Conservation (phyloP, 1,284 basidiomycete genomes). For the Leccinum insolens region DNA sequence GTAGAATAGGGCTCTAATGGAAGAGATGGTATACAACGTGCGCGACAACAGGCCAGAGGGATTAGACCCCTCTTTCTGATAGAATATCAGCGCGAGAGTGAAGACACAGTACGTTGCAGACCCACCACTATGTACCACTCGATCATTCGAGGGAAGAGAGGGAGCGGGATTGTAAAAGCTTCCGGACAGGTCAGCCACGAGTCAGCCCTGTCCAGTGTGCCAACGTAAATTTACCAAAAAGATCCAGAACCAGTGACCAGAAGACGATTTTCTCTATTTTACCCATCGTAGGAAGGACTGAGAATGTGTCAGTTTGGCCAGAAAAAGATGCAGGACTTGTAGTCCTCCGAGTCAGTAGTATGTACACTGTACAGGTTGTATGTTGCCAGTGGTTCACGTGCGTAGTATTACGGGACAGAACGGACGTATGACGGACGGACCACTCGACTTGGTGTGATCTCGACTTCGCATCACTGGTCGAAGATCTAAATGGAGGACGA, state of each 20-base stretch:
- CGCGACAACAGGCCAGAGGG: conserved; percentile 70
- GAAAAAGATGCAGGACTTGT: background rate
- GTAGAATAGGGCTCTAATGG: conserved; percentile 64
- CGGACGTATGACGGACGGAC: too few species aligned
- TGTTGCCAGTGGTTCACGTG: background rate
- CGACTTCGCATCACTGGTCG: too few species aligned
- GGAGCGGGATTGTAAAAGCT: conserved; percentile 95
- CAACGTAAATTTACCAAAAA: conserved; percentile 59
- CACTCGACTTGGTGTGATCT: too few species aligned
- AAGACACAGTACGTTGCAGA: conserved; percentile 4
- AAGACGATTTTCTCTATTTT: conserved; percentile 80
- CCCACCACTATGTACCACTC: conserved; percentile 85
- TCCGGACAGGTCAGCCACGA: conserved; percentile 19
- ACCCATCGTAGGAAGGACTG: conserved; percentile 45
- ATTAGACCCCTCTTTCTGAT: conserved; percentile 68
- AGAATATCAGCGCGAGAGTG: background rate
- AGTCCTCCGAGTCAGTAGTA: background rate
- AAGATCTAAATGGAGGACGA: too few species aligned
- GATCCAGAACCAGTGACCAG: conserved; percentile 81
- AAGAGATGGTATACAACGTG: conserved; percentile 66
- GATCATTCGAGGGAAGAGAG: conserved; percentile 86
- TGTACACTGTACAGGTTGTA: background rate
- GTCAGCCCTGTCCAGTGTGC: background rate
- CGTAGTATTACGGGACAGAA: background rate
- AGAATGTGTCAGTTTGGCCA: background rate